Conservation (phyloP, 208 protist species). For the Leishmania martiniquensis region DNA sequence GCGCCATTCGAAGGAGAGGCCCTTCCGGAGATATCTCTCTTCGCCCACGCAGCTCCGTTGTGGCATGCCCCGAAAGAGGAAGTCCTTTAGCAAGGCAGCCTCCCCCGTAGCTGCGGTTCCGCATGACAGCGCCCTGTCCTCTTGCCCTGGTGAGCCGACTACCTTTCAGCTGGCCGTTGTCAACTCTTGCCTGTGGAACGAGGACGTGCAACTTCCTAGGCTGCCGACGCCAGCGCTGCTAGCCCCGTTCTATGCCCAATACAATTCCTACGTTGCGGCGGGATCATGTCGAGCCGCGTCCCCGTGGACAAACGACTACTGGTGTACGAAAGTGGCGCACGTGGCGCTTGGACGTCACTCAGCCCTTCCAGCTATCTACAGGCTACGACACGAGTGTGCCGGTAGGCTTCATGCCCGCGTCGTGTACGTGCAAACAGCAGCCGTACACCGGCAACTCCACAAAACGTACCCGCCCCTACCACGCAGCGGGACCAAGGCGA, state of each 20-base stretch:
- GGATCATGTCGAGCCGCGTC: slow-evolving; percentile 4
- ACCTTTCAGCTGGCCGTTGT: slow-evolving; percentile 47
- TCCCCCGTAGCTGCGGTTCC: not conserved
- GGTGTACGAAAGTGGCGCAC: slow-evolving; percentile 67
- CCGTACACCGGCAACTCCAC: slow-evolving; percentile 30
- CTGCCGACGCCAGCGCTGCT: slow-evolving; percentile 50
- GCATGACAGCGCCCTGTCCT: not conserved
- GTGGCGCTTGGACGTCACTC: slow-evolving; percentile 66
- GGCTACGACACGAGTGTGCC: slow-evolving; percentile 60
- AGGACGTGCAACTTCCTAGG: slow-evolving; percentile 56
- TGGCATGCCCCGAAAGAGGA: slow-evolving; percentile 1
- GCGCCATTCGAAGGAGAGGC: not conserved
- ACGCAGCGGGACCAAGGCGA: not conserved
- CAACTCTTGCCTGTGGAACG: slow-evolving; percentile 54
- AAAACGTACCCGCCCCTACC: slow-evolving; percentile 12
- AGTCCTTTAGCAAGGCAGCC: not conserved
- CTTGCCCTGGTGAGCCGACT: not conserved
- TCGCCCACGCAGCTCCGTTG: not conserved
- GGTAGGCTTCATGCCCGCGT: slow-evolving; percentile 72
- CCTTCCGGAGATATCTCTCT: no score
- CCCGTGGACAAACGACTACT: slow-evolving; percentile 36
- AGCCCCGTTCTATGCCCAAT: slow-evolving; percentile 51
- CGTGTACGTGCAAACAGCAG: slow-evolving; percentile 40
- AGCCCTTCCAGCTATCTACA: slow-evolving; percentile 37
- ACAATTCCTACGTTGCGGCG: not conserved